phyloP scores from a whole-genome alignment of 352 stramenopile species.

The Pythium dissimile region DNA sequence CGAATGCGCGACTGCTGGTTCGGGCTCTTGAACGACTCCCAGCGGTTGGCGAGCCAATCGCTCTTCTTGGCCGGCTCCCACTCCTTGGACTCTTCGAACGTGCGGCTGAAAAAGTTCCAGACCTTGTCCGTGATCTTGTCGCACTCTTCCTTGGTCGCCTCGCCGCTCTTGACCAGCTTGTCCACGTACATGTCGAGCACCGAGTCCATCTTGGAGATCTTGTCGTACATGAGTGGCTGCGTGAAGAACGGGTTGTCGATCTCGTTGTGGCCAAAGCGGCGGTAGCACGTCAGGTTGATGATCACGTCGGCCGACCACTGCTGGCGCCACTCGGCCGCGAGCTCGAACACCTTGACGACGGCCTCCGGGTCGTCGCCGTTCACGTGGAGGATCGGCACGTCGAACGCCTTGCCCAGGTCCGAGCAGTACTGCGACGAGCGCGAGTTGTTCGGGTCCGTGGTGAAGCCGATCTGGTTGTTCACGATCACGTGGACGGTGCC shows the following conservation, averaged over 20 bases:
- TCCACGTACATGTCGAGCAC: slow-evolving; percentile 73
- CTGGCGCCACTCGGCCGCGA: slow-evolving; percentile 86
- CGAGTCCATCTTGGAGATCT: slow-evolving; percentile 83
- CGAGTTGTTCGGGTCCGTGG: slow-evolving; percentile 96
- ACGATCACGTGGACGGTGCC: slow-evolving; percentile 99
- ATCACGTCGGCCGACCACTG: slow-evolving; percentile 96
- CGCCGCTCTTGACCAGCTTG: slow-evolving; percentile 57
- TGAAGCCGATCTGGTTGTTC: slow-evolving; percentile 99
- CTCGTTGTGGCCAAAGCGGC: slow-evolving; percentile 98
- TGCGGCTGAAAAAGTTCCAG: slow-evolving; percentile 52
- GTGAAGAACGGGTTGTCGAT: slow-evolving; percentile 88
- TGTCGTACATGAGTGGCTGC: slow-evolving; percentile 86
- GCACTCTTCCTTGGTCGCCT: slow-evolving; percentile 49
- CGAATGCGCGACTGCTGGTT: slow-evolving; percentile 91
- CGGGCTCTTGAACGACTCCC: slow-evolving; percentile 96
- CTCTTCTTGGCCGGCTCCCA: slow-evolving; percentile 71
- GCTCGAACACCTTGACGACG: slow-evolving; percentile 90
- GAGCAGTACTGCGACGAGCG: slow-evolving; percentile 97
- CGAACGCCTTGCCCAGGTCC: slow-evolving; percentile 97
- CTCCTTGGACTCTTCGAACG: slow-evolving; percentile 71
- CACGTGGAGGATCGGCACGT: slow-evolving; percentile 90
- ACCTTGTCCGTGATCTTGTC: slow-evolving; percentile 52
- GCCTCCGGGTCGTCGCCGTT: slow-evolving; percentile 98
- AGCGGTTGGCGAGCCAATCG: slow-evolving; percentile 95
- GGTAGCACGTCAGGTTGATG: slow-evolving; percentile 98